Percentiles rank a stretch among this genome's conserved stretches.
Evolutionary conservation across 139 green algal genomes (phyloP).

Genomic region (Chlamydomonas incerta): DNA sequence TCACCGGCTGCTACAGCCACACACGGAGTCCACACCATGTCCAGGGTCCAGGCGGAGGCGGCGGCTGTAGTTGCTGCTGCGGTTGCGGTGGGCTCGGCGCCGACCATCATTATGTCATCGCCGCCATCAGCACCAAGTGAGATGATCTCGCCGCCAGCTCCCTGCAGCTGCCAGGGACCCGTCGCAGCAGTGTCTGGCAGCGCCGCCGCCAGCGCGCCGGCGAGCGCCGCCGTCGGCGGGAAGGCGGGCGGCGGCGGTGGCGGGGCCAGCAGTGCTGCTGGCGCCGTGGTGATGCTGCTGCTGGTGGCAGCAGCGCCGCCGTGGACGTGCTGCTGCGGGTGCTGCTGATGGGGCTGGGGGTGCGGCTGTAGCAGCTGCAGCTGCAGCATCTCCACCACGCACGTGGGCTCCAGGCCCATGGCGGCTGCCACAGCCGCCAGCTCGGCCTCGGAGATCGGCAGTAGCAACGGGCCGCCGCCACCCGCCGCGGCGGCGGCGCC

Average conservation of each 20-base stretch:
- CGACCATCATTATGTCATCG: too few species aligned
- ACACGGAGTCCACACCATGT: too few species aligned
- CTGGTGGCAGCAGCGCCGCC: background rate
- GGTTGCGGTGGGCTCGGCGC: background rate
- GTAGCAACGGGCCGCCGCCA: background rate
- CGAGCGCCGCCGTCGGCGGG: background rate
- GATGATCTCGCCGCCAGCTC: background rate
- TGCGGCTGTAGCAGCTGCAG: background rate
- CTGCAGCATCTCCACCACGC: constrained; percentile 4
- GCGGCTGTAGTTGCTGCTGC: background rate
- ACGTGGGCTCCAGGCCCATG: background rate
- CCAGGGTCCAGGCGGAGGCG: background rate
- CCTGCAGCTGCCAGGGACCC: background rate
- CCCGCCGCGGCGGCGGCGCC: too few species aligned
- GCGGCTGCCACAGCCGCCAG: background rate
- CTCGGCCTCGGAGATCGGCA: background rate
- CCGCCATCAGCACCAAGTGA: too few species aligned
- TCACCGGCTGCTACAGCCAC: too few species aligned
- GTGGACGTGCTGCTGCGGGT: background rate
- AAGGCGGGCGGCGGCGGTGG: background rate
- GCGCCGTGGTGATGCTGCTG: background rate
- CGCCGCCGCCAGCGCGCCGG: background rate
- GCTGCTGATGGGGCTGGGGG: background rate
- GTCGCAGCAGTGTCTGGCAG: background rate
- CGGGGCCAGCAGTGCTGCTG: background rate